A percentile compares a stretch with the other conserved stretches of the same genome.
Evolutionary conservation across 2,329 filamentous ascomycete species (phyloP).

Genomic region (Colletotrichum phormii): DNA sequence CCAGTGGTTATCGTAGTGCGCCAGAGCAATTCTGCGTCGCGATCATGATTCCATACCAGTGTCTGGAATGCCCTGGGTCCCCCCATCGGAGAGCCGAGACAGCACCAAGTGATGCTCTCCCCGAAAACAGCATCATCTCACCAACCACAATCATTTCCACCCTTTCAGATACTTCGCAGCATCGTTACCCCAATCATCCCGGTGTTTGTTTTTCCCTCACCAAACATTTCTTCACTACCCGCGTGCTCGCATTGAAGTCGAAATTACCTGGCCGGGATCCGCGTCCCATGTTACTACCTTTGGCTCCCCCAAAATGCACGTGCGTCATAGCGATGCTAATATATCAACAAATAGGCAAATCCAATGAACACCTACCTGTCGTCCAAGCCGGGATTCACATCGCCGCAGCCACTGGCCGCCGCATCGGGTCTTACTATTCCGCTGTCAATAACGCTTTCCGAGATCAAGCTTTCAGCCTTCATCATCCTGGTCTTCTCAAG

Average conservation of each 20-base stretch:
- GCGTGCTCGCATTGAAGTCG: slow-evolving; percentile 46
- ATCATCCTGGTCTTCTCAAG: slow-evolving; percentile 98
- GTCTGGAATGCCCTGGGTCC: slow-evolving; percentile 17
- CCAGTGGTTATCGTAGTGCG: background rate
- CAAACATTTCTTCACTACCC: slow-evolving; percentile 30
- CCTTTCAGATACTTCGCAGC: background rate
- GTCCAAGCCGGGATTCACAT: slow-evolving; percentile 92
- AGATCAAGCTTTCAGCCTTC: slow-evolving; percentile 95
- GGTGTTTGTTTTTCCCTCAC: slow-evolving; percentile 33
- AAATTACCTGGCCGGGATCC: slow-evolving; percentile 51
- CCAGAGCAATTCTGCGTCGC: background rate
- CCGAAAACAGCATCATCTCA: slow-evolving; percentile 7
- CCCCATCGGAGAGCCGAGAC: slow-evolving; percentile 18
- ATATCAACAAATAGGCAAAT: slow-evolving; percentile 76
- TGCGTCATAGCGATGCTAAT: slow-evolving; percentile 59
- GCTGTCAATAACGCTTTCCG: slow-evolving; percentile 94
- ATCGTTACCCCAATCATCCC: slow-evolving; percentile 14
- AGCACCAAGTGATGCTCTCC: slow-evolving; percentile 1
- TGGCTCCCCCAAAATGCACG: slow-evolving; percentile 41
- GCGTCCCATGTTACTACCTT: slow-evolving; percentile 40
- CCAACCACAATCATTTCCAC: slow-evolving; percentile 4
- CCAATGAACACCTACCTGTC: slow-evolving; percentile 95
- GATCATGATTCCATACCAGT: slow-evolving; percentile 12
- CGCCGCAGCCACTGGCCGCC: slow-evolving; percentile 90
- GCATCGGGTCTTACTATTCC: slow-evolving; percentile 94